These are phyloP conservation scores for Erythrophleum ivorense DNA, from an alignment of 331 rosid species.

Conservation along the genomic window DNA sequence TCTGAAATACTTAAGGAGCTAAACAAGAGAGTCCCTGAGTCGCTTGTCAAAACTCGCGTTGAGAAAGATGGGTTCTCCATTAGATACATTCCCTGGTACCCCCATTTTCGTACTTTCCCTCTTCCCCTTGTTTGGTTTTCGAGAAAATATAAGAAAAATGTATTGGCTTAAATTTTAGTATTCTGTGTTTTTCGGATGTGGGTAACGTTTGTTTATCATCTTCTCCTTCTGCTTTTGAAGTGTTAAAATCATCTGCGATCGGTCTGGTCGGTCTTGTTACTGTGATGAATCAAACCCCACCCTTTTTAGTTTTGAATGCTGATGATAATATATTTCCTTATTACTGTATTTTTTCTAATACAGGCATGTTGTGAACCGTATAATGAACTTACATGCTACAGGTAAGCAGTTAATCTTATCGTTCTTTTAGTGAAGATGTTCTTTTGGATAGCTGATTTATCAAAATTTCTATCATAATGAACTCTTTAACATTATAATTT, in stretches of 20 bases:
- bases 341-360: neutral
- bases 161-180: neutral
- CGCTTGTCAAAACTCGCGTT: conserved; percentile 62
- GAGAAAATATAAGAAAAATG: neutral
- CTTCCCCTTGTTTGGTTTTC: neutral
- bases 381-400: conserved; percentile 83
- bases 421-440: neutral
- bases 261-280: neutral
- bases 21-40: conserved; percentile 83
- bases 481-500: neutral
- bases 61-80: conserved; percentile 59
- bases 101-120: neutral
- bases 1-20: conserved; percentile 76
- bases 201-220: neutral
- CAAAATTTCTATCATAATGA: neutral
- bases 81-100: conserved; percentile 78
- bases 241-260: neutral
- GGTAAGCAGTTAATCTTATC: conserved; percentile 40
- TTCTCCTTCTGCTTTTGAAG: neutral
- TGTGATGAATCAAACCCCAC: neutral
- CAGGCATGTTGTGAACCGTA: conserved; percentile 81
- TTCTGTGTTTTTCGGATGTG: neutral
- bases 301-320: neutral
- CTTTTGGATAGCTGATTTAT: neutral
- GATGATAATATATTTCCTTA: neutral